These are phyloP conservation scores for Talaromyces proteolyticus DNA, from an alignment of 495 filamentous ascomycete species.

Conservation along the genomic window DNA sequence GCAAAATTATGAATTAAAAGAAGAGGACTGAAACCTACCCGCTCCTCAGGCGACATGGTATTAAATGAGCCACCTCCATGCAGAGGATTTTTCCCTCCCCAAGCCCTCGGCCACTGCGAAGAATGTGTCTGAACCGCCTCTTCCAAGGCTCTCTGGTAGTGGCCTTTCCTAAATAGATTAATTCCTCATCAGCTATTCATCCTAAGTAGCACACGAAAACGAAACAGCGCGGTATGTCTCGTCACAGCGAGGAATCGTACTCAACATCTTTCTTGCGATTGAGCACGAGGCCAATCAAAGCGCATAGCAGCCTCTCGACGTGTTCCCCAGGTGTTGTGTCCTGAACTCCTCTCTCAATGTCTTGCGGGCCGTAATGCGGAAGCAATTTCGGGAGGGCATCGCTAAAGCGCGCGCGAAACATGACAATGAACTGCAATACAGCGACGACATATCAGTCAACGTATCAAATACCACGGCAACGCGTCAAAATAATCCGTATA, in stretches of 20 bases:
- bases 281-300: slow-evolving; percentile 76
- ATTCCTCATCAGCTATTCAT: background rate
- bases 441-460: slow-evolving; percentile 30
- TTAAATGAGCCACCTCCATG: slow-evolving; percentile 72
- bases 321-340: slow-evolving; percentile 74
- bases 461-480: slow-evolving; percentile 21
- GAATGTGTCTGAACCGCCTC: slow-evolving; percentile 85
- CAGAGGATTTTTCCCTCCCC: slow-evolving; percentile 82
- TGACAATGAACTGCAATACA: slow-evolving; percentile 80
- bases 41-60: slow-evolving; percentile 69
- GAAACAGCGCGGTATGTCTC: too few relatives aligned
- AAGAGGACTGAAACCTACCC: slow-evolving; percentile 53
- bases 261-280: slow-evolving; percentile 98
- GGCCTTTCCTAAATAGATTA: slow-evolving; percentile 53
- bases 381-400: slow-evolving; percentile 83
- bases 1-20: background rate
- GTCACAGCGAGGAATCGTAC: slow-evolving; percentile 44
- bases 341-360: slow-evolving; percentile 80
- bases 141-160: slow-evolving; percentile 88
- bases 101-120: slow-evolving; percentile 82
- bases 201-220: background rate
- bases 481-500: slow-evolving; percentile 31
- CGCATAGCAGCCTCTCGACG: slow-evolving; percentile 84
- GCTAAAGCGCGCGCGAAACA: slow-evolving; percentile 90
- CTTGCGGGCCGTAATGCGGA: slow-evolving; percentile 86